Conservation (phyloP, 2,329 filamentous ascomycete species). For the Dactylonectria estremocensis region DNA sequence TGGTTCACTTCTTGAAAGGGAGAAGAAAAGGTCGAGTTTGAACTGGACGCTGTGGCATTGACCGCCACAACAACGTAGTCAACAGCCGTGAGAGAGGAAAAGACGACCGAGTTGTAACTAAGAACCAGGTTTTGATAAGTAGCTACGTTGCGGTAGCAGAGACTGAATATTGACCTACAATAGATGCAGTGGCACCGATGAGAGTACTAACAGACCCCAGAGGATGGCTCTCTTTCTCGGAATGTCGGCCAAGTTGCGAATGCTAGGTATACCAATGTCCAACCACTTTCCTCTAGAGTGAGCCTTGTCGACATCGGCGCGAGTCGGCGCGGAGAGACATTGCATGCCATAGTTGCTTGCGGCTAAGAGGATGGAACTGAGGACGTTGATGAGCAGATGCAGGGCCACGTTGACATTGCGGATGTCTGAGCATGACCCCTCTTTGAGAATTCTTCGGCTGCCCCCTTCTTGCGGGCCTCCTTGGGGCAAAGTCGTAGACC, state of each 20-base stretch:
- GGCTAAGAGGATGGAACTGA: conserved; percentile 29
- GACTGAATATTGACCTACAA: conserved; percentile 13
- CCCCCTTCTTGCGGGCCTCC: neutral
- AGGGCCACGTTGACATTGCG: conserved; percentile 15
- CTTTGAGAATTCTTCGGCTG: conserved; percentile 3
- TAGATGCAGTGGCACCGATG: conserved; percentile 26
- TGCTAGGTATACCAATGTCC: conserved; percentile 39
- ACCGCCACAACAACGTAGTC: conserved; percentile 1
- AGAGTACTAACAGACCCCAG: conserved; percentile 18
- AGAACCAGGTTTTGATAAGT: neutral
- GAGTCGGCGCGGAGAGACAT: conserved; percentile 51
- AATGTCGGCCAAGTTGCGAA: conserved; percentile 31
- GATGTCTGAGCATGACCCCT: conserved; percentile 17
- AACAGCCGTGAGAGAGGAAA: conserved; percentile 14
- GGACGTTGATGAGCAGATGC: conserved; percentile 34
- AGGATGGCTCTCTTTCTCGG: neutral
- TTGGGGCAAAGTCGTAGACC: neutral
- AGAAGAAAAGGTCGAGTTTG: neutral
- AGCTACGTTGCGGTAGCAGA: neutral
- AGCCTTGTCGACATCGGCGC: conserved; percentile 47
- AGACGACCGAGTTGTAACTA: conserved; percentile 32
- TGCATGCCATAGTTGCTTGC: conserved; percentile 56
- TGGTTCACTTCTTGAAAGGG: neutral
- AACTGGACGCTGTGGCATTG: neutral
- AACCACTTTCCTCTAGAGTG: conserved; percentile 32